Evolutionary conservation across 768 basidiomycete genomes (phyloP), one percentile per base, ranked within the genome.

Genomic region (Crepidotus variabilis): DNA sequence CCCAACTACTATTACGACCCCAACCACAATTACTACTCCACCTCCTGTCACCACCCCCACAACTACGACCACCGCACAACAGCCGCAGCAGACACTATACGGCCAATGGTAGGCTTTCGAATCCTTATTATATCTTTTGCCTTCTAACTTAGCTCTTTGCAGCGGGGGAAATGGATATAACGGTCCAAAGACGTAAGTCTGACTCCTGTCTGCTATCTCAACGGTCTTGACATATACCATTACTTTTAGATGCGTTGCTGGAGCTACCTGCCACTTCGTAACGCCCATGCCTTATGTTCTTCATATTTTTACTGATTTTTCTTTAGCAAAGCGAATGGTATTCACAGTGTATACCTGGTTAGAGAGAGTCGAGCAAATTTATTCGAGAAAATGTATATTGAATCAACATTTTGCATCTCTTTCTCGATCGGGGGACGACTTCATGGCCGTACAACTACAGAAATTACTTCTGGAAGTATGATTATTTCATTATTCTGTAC

Each of bases 261-360:
- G 52, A 7, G 46, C 52, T 9, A 53, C 43, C 11, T 43, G 52
- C 52, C 43, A 46, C 43, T 39, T 21, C 2, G 52, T 53, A 32
- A 45, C 28, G 8, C 21, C 46, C 2, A 14, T 2, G 33, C 35
- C 6, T 35, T 20, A 20, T 6, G 18, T 7, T 2, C 2, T 6
- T 39, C 18, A 34, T 23, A 20, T 16, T 3, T 33, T 32, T 13
- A 18, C 22, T 43, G 13, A 39, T 43, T 18, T 2, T 9, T 3
- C 9, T 43, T 3, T 39, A 53, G 36, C 52, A 53, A 53, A 53
- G 45, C 28, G 22, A 53, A 21, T 53, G 43, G 21, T 53, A 43
- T 32, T 53, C 52, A 22, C 52, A 43, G 21, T 53, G 36, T 23
- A 20, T 53, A 10, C 51, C 51, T 43, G 39, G 39, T 11, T 43